Conservation (phyloP, 2,329 filamentous ascomycete genomes). For the Curvularia hawaiiensis region DNA sequence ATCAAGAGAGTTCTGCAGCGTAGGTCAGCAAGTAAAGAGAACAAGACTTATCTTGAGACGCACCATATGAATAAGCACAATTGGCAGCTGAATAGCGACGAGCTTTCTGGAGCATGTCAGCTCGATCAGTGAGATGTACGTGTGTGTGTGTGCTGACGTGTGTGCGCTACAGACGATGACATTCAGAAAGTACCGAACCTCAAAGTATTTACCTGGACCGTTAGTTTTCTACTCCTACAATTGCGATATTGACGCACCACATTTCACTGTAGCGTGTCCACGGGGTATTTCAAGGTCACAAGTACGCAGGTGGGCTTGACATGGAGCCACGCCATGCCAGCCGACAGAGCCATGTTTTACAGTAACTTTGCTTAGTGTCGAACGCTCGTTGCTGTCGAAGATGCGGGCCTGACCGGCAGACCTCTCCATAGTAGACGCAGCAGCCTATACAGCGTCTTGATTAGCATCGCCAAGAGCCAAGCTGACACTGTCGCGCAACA, state of each 20-base stretch:
- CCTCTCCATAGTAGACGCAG: conserved; percentile 56
- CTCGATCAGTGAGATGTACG: neutral
- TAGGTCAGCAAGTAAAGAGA: neutral
- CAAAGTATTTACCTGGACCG: conserved; percentile 58
- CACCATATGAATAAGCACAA: conserved; percentile 62
- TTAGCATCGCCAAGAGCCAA: conserved; percentile 23
- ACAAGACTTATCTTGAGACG: neutral
- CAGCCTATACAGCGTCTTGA: conserved; percentile 43
- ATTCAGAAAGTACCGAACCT: conserved; percentile 62
- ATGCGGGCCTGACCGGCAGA: conserved; percentile 58
- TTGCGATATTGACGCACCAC: conserved; percentile 42
- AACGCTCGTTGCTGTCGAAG: conserved; percentile 58
- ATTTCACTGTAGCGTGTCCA: conserved; percentile 57
- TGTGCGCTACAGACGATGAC: conserved; percentile 53
- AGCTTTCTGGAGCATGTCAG: conserved; percentile 49
- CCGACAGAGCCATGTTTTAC: conserved; percentile 52
- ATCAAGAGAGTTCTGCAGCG: conserved; percentile 57
- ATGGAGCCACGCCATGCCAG: conserved; percentile 55
- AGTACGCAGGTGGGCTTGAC: conserved; percentile 54
- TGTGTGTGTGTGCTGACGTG: conserved; percentile 39
- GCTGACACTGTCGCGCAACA: conserved; percentile 15
- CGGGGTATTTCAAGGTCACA: conserved; percentile 58
- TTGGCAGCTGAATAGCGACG: conserved; percentile 60
- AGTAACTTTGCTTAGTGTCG: conserved; percentile 51
- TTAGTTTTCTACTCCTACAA: conserved; percentile 7